Percentiles rank a stretch among this genome's conserved stretches.
Conservation (phyloP, 176 grass and related monocot genomes). For the Lolium rigidum region DNA sequence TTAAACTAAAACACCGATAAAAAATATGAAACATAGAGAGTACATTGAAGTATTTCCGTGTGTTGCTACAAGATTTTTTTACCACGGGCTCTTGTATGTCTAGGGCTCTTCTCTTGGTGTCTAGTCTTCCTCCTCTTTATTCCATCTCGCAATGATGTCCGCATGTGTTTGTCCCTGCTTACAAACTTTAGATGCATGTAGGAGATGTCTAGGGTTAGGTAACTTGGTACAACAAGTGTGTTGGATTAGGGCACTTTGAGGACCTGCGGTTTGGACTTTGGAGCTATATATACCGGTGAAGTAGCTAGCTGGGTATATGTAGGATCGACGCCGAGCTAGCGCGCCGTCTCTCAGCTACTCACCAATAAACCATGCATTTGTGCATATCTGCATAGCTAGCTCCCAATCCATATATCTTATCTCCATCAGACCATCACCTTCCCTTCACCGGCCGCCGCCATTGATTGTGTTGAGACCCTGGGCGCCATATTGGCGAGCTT, state of each 20-base stretch:
- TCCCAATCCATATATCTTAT: neutral
- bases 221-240: neutral
- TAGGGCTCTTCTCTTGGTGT: conserved; percentile 26
- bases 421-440: neutral
- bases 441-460: neutral
- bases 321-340: neutral
- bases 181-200: neutral
- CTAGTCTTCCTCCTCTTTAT: conserved; percentile 32
- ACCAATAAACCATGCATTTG: neutral
- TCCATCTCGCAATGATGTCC: conserved; percentile 33
- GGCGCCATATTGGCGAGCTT: neutral
- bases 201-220: conserved; percentile 32
- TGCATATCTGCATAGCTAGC: neutral
- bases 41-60: no score
- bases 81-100: neutral
- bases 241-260: conserved; percentile 31
- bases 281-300: conserved; percentile 27
- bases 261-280: neutral
- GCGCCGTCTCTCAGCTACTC: neutral
- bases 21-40: no score
- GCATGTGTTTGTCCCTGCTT: conserved; percentile 4
- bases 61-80: neutral
- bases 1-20: no score
- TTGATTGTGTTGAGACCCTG: neutral
- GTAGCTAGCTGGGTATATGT: neutral